Evolutionary conservation across 352 stramenopile species (phyloP), one percentile per base, ranked within the genome.

Genomic region (Phytophthora podocarpi): DNA sequence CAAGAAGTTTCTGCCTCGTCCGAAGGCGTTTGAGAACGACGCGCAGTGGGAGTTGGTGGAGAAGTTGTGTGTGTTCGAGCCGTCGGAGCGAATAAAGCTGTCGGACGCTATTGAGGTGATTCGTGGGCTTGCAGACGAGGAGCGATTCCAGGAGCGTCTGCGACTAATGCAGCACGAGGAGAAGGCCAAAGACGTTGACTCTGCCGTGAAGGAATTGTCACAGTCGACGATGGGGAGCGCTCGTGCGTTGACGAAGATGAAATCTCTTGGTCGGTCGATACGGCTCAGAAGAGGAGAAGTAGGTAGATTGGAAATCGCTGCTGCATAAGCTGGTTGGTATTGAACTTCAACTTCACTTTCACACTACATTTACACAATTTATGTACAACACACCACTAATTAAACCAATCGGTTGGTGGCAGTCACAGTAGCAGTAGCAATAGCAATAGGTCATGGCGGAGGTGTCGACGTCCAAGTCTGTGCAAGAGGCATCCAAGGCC

Each of bases 1-100:
- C 5, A 23, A 54, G 21, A 62, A 47, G 21, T 54, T 48, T 15
- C 37, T 62, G 34, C 32, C 41, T 21, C 23, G 39, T 40, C 42
- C 56, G 21, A 65, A 52, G 30, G 46, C 28, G n/a, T 59, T 65
- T 12, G 26, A 15, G 16, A 59, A 23, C 6, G 56, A 65, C 28
- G 56, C 56, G 12, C 46, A 65, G n/a, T 65, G 56, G 56, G 24
- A 52, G 4, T 49, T 65, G 5, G 56, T 65, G 12, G 12, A 39
- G 16, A 13, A 24, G 10, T 52, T 65, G 47, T 66, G 57, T 36
- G 57, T 48, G 4, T 66, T 59, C 11, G 57, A 66, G 5, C 48
- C 57, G 6, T 59, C 48, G 9, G 28, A 53, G 18, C 48, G 56
- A 3, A 52, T 52, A 23, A 65, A 65, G 24, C n/a, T 65, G 18